A percentile compares a stretch with the other conserved stretches of the same genome.
phyloP scores from a whole-genome alignment of 352 stramenopile species.

The Phytophthora europaea region DNA sequence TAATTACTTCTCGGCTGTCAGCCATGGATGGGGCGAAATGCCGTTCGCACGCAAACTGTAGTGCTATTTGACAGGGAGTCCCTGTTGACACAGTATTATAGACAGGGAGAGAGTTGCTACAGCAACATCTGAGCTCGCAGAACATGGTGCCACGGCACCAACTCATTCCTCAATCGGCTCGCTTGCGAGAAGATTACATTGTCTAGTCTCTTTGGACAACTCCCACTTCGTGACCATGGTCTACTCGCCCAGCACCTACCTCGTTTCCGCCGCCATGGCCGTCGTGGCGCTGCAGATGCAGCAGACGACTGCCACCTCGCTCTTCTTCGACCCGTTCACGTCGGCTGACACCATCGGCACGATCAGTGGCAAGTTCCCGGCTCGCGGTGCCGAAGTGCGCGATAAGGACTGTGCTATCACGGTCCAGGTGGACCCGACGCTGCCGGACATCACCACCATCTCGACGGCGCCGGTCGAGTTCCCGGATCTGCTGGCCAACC shows the following conservation, averaged over 20 bases:
- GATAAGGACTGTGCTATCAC: constrained; percentile 9
- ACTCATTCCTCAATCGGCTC: constrained; percentile 1
- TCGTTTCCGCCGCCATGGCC: constrained; percentile 7
- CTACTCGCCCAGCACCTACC: constrained; percentile 1
- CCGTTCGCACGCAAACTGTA: not conserved
- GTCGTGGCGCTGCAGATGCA: constrained; percentile 9
- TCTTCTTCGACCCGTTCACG: constrained; percentile 7
- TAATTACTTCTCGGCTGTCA: not conserved
- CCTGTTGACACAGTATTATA: not conserved
- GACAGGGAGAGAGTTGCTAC: not conserved
- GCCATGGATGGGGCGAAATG: not conserved
- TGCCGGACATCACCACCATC: constrained; percentile 13
- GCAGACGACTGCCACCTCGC: not conserved
- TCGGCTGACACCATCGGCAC: not conserved
- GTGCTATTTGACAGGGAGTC: not conserved
- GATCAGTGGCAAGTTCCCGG: constrained; percentile 5
- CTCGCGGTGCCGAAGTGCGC: not conserved
- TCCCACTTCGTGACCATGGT: constrained; percentile 3
- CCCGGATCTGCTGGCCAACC: constrained; percentile 28
- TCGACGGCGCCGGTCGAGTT: constrained; percentile 6
- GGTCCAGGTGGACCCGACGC: constrained; percentile 2
- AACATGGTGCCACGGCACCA: not conserved
- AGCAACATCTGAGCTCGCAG: constrained; percentile 1
- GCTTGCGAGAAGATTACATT: constrained; percentile 3
- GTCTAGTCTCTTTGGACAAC: not conserved